phyloP scores from a whole-genome alignment of 208 protist species.

The Leishmania gerbilli region DNA sequence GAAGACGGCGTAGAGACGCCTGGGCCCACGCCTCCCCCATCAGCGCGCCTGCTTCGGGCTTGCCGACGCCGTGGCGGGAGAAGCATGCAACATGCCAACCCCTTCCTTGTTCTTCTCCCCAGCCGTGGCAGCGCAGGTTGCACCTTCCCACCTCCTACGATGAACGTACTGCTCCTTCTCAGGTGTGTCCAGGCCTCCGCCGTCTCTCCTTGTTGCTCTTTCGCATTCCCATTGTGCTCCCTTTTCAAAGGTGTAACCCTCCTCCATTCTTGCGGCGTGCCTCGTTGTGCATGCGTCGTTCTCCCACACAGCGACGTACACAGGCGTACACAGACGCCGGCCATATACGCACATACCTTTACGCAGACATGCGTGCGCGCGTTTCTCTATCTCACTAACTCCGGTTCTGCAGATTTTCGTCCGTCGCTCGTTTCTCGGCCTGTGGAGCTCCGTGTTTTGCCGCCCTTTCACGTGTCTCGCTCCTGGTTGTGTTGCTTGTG shows the following conservation, averaged over 20 bases:
- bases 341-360: neutral
- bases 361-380: neutral
- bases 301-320: neutral
- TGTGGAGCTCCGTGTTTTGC: neutral
- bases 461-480: neutral
- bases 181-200: neutral
- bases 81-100: neutral
- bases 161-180: conserved; percentile 2
- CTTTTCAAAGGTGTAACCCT: neutral
- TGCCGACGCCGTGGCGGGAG: neutral
- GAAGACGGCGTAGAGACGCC: neutral
- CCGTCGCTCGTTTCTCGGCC: neutral
- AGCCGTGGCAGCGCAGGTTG: neutral
- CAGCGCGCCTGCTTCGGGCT: neutral
- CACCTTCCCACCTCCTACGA: neutral
- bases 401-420: neutral
- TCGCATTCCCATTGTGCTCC: neutral
- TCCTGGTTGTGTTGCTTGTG: neutral
- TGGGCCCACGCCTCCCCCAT: neutral
- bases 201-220: neutral
- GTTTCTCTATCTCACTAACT: neutral
- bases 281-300: neutral
- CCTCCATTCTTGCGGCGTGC: neutral
- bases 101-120: neutral
- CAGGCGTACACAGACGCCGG: neutral